A percentile compares a stretch with the other conserved stretches of the same genome.
Conservation (phyloP, 441 rosid species). For the Aquilaria agallochum region DNA sequence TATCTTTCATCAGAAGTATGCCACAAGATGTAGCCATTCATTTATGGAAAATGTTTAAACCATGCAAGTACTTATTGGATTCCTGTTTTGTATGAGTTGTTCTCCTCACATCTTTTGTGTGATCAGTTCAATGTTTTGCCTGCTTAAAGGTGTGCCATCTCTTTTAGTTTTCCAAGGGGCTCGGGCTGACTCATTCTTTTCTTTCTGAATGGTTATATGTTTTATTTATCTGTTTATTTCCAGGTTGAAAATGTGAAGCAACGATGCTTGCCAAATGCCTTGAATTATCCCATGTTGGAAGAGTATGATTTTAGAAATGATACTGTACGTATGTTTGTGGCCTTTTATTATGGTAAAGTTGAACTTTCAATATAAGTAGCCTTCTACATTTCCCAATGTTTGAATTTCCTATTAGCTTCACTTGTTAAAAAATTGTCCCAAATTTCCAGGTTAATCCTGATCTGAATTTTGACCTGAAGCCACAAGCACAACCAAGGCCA, state of each 20-base stretch:
- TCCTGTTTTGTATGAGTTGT: no score
- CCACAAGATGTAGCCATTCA: no score
- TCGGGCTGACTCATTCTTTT: no score
- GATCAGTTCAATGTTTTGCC: no score
- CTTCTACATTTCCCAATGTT: neutral
- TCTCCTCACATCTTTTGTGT: no score
- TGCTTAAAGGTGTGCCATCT: no score
- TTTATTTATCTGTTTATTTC: constrained; percentile 1
- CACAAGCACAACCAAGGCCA: constrained; percentile 95
- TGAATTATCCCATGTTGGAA: constrained; percentile 98
- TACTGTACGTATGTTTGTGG: constrained; percentile 44
- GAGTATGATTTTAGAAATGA: constrained; percentile 97
- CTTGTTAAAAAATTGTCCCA: constrained; percentile 3
- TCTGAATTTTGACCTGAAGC: constrained; percentile 84
- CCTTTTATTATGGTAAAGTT: constrained; percentile 2
- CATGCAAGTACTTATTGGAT: no score
- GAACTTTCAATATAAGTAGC: neutral
- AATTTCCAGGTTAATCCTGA: constrained; percentile 83
- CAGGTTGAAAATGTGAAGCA: constrained; percentile 98
- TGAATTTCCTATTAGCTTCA: no score
- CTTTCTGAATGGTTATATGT: neutral
- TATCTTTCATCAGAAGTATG: no score
- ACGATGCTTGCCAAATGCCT: constrained; percentile 90
- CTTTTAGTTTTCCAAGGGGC: no score
- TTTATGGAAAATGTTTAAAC: no score